Conservation (phyloP, 768 basidiomycete species). For the Mycena amicta region DNA sequence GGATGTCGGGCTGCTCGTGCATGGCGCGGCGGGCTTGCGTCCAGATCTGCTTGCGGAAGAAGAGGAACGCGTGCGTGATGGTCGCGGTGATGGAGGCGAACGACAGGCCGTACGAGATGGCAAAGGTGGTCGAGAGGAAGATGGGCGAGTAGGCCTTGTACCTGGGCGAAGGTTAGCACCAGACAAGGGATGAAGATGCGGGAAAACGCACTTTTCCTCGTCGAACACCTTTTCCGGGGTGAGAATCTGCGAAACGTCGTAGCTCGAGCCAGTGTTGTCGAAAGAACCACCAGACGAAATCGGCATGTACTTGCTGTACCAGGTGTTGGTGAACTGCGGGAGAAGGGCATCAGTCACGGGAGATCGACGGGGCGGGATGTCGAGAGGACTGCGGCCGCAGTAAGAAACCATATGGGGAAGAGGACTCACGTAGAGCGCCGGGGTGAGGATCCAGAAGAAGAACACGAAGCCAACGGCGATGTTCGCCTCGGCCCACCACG, state of each 20-base stretch:
- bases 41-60: constrained; percentile 82
- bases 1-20: constrained; percentile 82
- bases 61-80: constrained; percentile 69
- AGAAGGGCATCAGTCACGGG: no score
- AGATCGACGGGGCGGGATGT: no score
- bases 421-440: constrained; percentile 16
- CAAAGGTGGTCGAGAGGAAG: constrained; percentile 72
- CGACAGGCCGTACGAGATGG: constrained; percentile 72
- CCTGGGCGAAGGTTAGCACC: constrained; percentile 43
- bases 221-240: constrained; percentile 38
- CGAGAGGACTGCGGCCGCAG: no score
- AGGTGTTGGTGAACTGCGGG: constrained; percentile 65
- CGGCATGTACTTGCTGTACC: constrained; percentile 60
- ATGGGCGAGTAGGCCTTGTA: constrained; percentile 64
- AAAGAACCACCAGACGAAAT: constrained; percentile 68
- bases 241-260: constrained; percentile 61
- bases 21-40: constrained; percentile 68
- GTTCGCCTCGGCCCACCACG: constrained; percentile 39
- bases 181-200: not conserved
- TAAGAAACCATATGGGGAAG: not conserved
- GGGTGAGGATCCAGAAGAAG: constrained; percentile 45
- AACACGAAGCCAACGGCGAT: constrained; percentile 38
- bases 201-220: constrained; percentile 1
- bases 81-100: constrained; percentile 82
- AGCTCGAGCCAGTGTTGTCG: constrained; percentile 60